Conservation (phyloP, 176 grass and related monocot genomes). For the Calamus simplicifolius region DNA sequence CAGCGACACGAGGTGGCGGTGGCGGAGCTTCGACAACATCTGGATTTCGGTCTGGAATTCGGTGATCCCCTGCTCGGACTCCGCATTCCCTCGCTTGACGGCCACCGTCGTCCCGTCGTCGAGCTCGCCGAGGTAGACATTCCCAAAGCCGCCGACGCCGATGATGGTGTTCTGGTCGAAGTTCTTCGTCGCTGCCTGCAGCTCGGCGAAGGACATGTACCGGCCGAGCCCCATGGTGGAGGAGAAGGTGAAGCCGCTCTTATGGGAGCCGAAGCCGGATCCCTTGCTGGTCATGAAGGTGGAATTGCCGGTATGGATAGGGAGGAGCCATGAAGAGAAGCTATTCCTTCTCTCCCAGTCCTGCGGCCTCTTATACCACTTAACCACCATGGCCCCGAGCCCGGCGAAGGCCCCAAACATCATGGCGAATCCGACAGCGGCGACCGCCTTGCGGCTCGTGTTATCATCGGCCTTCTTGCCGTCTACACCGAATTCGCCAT, state of each 20-base stretch:
- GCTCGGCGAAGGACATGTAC: conserved; percentile 74
- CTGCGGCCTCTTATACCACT: conserved; percentile 70
- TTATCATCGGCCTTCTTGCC: conserved; percentile 45
- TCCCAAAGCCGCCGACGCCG: conserved; percentile 92
- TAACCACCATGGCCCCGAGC: conserved; percentile 74
- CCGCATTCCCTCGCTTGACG: conserved; percentile 80
- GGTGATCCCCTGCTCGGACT: conserved; percentile 93
- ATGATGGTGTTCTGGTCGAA: conserved; percentile 76
- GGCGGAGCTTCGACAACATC: conserved; percentile 94
- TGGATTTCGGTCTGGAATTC: conserved; percentile 99
- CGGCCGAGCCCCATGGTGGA: conserved; percentile 60
- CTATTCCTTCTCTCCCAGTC: conserved; percentile 86
- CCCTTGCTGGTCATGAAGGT: conserved; percentile 60
- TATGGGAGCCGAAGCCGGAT: conserved; percentile 49
- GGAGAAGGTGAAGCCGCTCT: conserved; percentile 76
- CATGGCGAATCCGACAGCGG: conserved; percentile 68
- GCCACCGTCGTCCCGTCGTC: conserved; percentile 84
- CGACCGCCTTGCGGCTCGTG: conserved; percentile 30
- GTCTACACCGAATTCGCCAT: conserved; percentile 92
- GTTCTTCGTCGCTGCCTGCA: conserved; percentile 69
- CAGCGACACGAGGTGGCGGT: conserved; percentile 88
- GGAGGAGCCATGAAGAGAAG: conserved; percentile 97
- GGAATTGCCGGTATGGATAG: conserved; percentile 71
- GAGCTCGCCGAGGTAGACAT: conserved; percentile 89
- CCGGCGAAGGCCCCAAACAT: conserved; percentile 82